These are phyloP conservation scores for Nicotiana attenuata DNA, from an alignment of 257 asterid genomes.

Conservation along the genomic window DNA sequence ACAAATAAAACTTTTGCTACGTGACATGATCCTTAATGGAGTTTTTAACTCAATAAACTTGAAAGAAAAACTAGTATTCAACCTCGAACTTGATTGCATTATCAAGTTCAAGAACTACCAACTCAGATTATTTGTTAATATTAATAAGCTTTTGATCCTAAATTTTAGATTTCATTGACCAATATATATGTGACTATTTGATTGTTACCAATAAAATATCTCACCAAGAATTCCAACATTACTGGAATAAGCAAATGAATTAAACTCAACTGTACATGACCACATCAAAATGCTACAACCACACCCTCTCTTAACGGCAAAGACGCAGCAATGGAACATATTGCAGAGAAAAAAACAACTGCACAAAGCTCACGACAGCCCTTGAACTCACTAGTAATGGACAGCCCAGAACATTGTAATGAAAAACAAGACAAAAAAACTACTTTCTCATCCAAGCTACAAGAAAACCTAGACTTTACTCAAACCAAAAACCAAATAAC, in stretches of 20 bases:
- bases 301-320: too few species aligned
- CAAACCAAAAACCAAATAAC: too few species aligned
- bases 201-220: background rate
- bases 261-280: background rate
- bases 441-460: too few species aligned
- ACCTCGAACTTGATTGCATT: background rate
- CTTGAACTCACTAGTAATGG: too few species aligned
- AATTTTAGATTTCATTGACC: background rate
- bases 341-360: too few species aligned
- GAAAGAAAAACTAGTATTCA: background rate
- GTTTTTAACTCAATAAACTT: background rate
- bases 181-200: background rate
- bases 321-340: too few species aligned
- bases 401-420: too few species aligned
- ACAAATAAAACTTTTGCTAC: background rate
- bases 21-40: background rate
- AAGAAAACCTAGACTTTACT: too few species aligned
- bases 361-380: too few species aligned
- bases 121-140: background rate
- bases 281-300: too few species aligned
- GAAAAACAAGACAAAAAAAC: too few species aligned
- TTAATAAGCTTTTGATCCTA: background rate
- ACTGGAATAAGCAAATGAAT: background rate
- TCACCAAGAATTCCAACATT: background rate
- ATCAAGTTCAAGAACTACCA: too few species aligned